Percentiles rank a stretch among this genome's conserved stretches.
These are phyloP conservation scores for Geoglossum cookeanum DNA, from an alignment of 2,329 filamentous ascomycete genomes.

Conservation along the genomic window DNA sequence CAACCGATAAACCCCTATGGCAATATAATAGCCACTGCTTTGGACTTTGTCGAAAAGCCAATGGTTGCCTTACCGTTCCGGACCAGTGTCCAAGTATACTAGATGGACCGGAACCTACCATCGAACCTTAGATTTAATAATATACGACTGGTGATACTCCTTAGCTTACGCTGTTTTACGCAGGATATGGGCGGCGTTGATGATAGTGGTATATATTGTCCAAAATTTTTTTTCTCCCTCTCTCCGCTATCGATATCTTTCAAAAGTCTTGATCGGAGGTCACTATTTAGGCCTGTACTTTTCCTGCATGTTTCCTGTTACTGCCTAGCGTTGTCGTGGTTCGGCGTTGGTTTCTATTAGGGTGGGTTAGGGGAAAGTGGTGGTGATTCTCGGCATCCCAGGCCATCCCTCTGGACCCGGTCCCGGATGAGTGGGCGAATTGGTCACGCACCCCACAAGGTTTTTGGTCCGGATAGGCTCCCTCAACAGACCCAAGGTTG, in stretches of 20 bases:
- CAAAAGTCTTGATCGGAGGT: neutral
- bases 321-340: neutral
- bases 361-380: neutral
- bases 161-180: neutral
- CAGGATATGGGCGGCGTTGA: neutral
- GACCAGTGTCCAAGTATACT: neutral
- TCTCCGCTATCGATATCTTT: neutral
- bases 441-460: neutral
- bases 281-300: neutral
- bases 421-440: neutral
- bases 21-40: neutral
- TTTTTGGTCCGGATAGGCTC: neutral
- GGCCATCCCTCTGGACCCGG: neutral
- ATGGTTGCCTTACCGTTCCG: neutral
- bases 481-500: neutral
- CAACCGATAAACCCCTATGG: constrained; percentile 1
- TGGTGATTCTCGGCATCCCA: neutral
- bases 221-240: too few relatives aligned
- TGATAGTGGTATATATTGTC: neutral
- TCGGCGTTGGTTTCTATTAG: neutral
- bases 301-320: neutral
- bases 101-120: neutral
- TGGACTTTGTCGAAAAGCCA: neutral
- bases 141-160: neutral
- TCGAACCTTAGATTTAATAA: neutral